phyloP scores from a whole-genome alignment of 2,329 filamentous ascomycete species.

The Trichocomaceae sp. region DNA sequence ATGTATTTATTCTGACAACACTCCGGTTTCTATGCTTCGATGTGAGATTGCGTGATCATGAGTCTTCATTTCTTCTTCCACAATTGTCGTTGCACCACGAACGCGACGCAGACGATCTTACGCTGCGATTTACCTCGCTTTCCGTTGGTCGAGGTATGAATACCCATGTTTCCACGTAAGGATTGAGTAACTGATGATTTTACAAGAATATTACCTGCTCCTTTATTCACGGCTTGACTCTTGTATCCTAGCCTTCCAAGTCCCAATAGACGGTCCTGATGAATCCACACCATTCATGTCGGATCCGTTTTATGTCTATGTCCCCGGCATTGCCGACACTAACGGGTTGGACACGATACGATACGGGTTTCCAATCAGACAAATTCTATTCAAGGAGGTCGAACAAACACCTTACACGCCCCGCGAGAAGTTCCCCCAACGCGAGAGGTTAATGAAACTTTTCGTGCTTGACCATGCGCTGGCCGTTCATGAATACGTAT shows the following conservation, averaged over 20 bases:
- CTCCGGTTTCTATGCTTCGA: constrained; percentile 43
- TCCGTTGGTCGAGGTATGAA: constrained; percentile 28
- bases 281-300: constrained; percentile 17
- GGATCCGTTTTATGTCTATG: constrained; percentile 30
- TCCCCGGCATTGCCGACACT: constrained; percentile 19
- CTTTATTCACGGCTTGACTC: constrained; percentile 36
- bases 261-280: constrained; percentile 21
- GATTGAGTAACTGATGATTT: constrained; percentile 3
- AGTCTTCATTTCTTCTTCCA: constrained; percentile 28
- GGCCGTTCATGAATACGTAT: constrained; percentile 31
- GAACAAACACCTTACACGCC: constrained; percentile 17
- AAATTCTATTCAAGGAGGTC: constrained; percentile 30
- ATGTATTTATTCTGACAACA: constrained; percentile 50
- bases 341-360: constrained; percentile 9
- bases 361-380: constrained; percentile 20
- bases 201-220: constrained; percentile 31
- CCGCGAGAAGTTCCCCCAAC: constrained; percentile 17
- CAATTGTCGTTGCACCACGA: constrained; percentile 50
- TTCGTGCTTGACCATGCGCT: constrained; percentile 29
- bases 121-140: constrained; percentile 37
- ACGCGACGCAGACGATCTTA: constrained; percentile 47
- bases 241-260: constrained; percentile 28
- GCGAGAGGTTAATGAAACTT: constrained; percentile 29
- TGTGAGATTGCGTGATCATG: constrained; percentile 24
- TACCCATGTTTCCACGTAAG: not conserved